Evolutionary conservation across 352 stramenopile genomes (phyloP).

Genomic region (Peronosclerospora sorghi): DNA sequence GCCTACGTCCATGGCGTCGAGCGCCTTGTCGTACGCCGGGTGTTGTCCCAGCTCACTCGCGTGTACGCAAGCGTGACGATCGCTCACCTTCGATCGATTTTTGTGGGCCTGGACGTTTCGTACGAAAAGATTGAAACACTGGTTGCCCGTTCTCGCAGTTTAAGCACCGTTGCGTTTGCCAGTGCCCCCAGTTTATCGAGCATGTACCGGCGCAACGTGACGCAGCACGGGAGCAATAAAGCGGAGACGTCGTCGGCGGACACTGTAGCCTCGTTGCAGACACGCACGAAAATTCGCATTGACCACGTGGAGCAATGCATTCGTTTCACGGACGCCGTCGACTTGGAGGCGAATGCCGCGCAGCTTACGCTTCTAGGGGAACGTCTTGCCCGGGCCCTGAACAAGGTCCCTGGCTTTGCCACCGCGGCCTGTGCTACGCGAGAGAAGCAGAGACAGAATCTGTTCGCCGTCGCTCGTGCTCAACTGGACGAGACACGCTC

Average conservation of each 20-base stretch:
- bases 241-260: conserved; percentile 45
- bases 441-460: conserved; percentile 22
- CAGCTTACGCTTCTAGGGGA: conserved; percentile 67
- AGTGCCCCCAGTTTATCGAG: conserved; percentile 51
- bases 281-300: conserved; percentile 70
- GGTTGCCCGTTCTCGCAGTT: conserved; percentile 69
- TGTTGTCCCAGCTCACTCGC: conserved; percentile 77
- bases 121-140: conserved; percentile 82
- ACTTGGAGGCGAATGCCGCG: conserved; percentile 65
- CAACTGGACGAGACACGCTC: conserved; percentile 65
- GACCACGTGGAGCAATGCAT: conserved; percentile 80
- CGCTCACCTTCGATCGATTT: conserved; percentile 79
- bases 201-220: conserved; percentile 47
- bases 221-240: conserved; percentile 32
- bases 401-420: conserved; percentile 31
- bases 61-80: conserved; percentile 85
- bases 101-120: conserved; percentile 55
- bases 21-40: conserved; percentile 58
- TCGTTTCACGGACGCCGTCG: conserved; percentile 70
- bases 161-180: conserved; percentile 49
- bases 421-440: conserved; percentile 5
- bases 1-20: conserved; percentile 52
- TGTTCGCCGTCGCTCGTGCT: conserved; percentile 73
- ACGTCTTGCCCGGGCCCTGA: conserved; percentile 46
- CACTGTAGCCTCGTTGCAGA: conserved; percentile 28